A percentile compares a stretch with the other conserved stretches of the same genome.
phyloP scores from a whole-genome alignment of 345 rosid species.

The Leavenworthia alabamica region DNA sequence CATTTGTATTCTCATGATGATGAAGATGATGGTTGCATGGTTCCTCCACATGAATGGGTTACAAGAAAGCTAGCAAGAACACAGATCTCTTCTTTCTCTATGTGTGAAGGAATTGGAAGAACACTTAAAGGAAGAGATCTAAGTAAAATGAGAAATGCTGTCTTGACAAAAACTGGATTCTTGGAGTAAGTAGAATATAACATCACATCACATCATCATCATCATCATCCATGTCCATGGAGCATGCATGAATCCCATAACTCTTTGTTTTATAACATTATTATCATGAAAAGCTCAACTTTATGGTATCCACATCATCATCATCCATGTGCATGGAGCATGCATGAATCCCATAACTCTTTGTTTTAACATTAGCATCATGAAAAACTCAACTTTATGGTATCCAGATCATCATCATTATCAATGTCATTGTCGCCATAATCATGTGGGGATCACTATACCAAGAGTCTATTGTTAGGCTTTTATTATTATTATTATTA shows the following conservation, averaged over 20 bases:
- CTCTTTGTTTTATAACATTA: conserved; percentile 24
- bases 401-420: conserved; percentile 36
- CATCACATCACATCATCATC: too few species aligned
- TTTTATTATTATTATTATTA: conserved; percentile 22
- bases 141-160: conserved; percentile 81
- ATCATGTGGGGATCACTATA: conserved; percentile 38
- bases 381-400: conserved; percentile 24
- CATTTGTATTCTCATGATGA: conserved; percentile 22
- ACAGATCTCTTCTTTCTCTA: conserved; percentile 80
- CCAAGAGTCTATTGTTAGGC: conserved; percentile 22
- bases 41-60: conserved; percentile 97
- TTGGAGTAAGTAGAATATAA: conserved; percentile 43
- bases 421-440: conserved; percentile 36
- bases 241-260: conserved; percentile 6
- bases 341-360: conserved; percentile 6
- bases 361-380: conserved; percentile 27
- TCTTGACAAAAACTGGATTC: conserved; percentile 85
- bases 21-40: conserved; percentile 40
- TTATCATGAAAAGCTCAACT: conserved; percentile 20
- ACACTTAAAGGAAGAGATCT: conserved; percentile 98
- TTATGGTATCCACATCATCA: too few species aligned
- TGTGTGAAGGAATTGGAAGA: conserved; percentile 88
- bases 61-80: conserved; percentile 75
- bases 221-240: conserved; percentile 19
- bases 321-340: conserved; percentile 22